Conservation (phyloP, 768 basidiomycete species). For the Basidioascus undulatus region DNA sequence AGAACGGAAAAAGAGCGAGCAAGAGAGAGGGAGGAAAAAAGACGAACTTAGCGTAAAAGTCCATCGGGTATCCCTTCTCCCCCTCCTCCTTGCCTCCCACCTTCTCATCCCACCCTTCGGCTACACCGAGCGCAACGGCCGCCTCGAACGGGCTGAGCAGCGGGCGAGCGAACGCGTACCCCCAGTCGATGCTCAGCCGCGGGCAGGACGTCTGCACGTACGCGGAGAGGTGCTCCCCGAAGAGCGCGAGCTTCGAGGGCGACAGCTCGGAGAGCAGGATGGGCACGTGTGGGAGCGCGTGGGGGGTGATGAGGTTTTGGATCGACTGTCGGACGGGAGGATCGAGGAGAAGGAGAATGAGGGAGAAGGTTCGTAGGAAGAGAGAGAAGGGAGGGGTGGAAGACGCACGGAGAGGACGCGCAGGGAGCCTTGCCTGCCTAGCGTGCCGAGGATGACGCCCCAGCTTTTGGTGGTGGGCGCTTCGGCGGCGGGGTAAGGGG, state of each 20-base stretch:
- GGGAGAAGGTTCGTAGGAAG: neutral
- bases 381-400: neutral
- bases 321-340: slow-evolving; percentile 1
- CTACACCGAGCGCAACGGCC: slow-evolving; percentile 51
- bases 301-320: slow-evolving; percentile 24
- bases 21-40: too few relatives aligned
- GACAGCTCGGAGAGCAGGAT: slow-evolving; percentile 93
- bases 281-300: slow-evolving; percentile 27
- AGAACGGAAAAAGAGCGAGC: too few relatives aligned
- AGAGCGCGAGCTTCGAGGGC: slow-evolving; percentile 69
- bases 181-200: slow-evolving; percentile 92
- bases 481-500: too few relatives aligned
- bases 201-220: slow-evolving; percentile 96
- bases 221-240: slow-evolving; percentile 53
- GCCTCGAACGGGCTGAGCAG: slow-evolving; percentile 84
- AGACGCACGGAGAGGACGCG: slow-evolving; percentile 51
- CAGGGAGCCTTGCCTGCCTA: slow-evolving; percentile 82
- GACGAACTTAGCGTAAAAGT: slow-evolving; percentile 80
- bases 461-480: too few relatives aligned
- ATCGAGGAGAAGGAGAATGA: neutral
- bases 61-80: slow-evolving; percentile 59
- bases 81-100: slow-evolving; percentile 5
- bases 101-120: slow-evolving; percentile 32
- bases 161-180: slow-evolving; percentile 76
- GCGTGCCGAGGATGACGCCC: slow-evolving; percentile 82